These are phyloP conservation scores for Aspergillus sp. DNA, from an alignment of 2,329 filamentous ascomycete genomes.

Conservation along the genomic window DNA sequence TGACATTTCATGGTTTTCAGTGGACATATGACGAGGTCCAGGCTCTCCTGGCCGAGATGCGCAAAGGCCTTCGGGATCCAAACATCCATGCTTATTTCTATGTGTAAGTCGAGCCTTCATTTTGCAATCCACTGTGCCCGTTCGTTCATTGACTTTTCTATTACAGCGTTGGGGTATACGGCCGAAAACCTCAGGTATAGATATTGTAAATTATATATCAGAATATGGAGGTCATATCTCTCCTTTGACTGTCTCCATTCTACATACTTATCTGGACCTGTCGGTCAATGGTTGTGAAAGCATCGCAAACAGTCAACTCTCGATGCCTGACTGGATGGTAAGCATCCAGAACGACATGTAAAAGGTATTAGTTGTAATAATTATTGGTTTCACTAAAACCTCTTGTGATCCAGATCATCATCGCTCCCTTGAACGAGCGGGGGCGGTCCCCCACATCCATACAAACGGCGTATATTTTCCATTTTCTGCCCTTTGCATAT, in stretches of 20 bases:
- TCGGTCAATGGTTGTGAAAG: too few species aligned
- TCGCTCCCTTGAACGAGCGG: too few species aligned
- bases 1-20: slow-evolving; percentile 1
- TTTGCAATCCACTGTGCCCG: neutral
- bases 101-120: slow-evolving; percentile 16
- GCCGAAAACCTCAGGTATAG: slow-evolving; percentile 15
- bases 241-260: neutral
- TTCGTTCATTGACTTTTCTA: neutral
- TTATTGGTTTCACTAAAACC: too few species aligned
- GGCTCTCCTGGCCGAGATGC: slow-evolving; percentile 24
- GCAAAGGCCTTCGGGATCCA: slow-evolving; percentile 22
- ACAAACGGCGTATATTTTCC: too few species aligned
- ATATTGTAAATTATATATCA: neutral
- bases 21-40: slow-evolving; percentile 25
- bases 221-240: neutral
- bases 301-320: too few species aligned
- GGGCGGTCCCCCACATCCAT: too few species aligned
- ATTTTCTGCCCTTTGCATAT: too few species aligned
- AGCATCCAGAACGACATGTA: neutral
- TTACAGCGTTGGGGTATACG: slow-evolving; percentile 18
- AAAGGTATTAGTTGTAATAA: too few species aligned
- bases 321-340: neutral
- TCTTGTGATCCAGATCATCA: too few species aligned
- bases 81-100: slow-evolving; percentile 23
- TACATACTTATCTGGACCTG: too few species aligned